Base-by-base conservation (phyloP, 2,329 filamentous ascomycete species). In the Fonsecaea monophora region DNA sequence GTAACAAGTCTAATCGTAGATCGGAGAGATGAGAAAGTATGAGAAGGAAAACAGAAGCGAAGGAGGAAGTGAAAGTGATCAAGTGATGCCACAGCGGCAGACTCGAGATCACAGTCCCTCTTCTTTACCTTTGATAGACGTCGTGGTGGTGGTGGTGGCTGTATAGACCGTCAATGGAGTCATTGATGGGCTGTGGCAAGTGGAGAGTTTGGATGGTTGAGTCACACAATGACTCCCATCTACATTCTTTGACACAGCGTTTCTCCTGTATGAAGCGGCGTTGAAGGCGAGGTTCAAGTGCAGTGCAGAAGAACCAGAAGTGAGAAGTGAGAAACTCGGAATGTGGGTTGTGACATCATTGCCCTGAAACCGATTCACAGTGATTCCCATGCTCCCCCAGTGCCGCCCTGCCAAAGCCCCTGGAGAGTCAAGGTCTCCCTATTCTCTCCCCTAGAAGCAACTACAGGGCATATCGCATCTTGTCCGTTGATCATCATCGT, bases 1-100 rank as follows among this genome's bases (percentile, higher is more conserved):
- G 9, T 15, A 25, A 37, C 55, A 12, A 55, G n/a, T 55, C 55
- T 30, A 37, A n/a, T 40, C 30, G 55, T 38, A 30, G 55, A 42
- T 42, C 37, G 55, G 32, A 42, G 32, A 38, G 2, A 25, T 59
- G 30, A 25, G 30, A 42, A 15, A 21, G 40, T 25, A 50, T 60
- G 40, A 60, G 8, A 37, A 42, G 37, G 48, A 50, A 48, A 53
- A 12, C 21, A 48, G 60, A 56, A 56, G 50, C 48, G 42, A 48
- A 62, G 34, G 18, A 30, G 55, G 53, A 56, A 45, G 15, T 30
- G 40, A 34, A 60, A 38, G 25, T 60, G 60, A 53, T 62, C 60
- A 62, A 62, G 60, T 62, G 60, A 62, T 40, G 30, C 34, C 21
- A 25, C 32, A n/a, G 48, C 18, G 59, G 21, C 45, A 32, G 7